Conservation (phyloP, 805 yeast genomes). For the Candida succiphila region DNA sequence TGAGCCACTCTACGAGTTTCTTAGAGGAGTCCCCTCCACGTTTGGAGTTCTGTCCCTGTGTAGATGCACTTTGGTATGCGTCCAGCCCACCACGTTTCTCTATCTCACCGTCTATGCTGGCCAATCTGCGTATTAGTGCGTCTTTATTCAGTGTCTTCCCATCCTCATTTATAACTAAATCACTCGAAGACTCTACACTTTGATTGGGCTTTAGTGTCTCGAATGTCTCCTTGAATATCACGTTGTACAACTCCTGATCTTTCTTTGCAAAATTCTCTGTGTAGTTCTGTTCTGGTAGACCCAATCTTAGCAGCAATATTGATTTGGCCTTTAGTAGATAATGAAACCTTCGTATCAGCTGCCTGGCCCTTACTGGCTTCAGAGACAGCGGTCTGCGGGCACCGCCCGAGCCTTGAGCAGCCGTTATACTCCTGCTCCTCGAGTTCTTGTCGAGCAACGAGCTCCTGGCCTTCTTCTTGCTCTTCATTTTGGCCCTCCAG, state of each 20-base stretch:
- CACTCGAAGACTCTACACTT: slow-evolving; percentile 3
- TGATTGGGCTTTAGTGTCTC: slow-evolving; percentile 14
- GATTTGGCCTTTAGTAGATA: too few species aligned
- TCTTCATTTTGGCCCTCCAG: too few species aligned
- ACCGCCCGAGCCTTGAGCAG: too few species aligned
- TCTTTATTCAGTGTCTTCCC: slow-evolving; percentile 1
- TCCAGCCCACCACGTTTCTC: slow-evolving; percentile 64
- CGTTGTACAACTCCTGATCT: slow-evolving; percentile 3
- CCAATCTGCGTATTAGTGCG: slow-evolving; percentile 25
- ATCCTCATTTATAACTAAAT: not conserved
- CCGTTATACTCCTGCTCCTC: not conserved
- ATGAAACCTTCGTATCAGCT: slow-evolving; percentile 71
- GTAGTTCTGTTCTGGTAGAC: too few species aligned
- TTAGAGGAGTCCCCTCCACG: slow-evolving; percentile 94
- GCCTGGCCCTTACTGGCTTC: slow-evolving; percentile 65
- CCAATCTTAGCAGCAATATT: too few species aligned
- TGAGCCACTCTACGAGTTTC: slow-evolving; percentile 64
- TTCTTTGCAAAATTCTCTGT: slow-evolving; percentile 3
- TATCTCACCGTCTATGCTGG: slow-evolving; percentile 53
- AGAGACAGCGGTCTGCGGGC: slow-evolving; percentile 34
- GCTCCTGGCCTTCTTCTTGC: too few species aligned
- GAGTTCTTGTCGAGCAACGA: too few species aligned
- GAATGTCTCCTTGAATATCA: slow-evolving; percentile 3
- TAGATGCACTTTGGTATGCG: slow-evolving; percentile 77
- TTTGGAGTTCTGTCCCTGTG: slow-evolving; percentile 65